These are phyloP conservation scores for Rosa rugosa DNA, from an alignment of 306 rosid species.

Conservation along the genomic window DNA sequence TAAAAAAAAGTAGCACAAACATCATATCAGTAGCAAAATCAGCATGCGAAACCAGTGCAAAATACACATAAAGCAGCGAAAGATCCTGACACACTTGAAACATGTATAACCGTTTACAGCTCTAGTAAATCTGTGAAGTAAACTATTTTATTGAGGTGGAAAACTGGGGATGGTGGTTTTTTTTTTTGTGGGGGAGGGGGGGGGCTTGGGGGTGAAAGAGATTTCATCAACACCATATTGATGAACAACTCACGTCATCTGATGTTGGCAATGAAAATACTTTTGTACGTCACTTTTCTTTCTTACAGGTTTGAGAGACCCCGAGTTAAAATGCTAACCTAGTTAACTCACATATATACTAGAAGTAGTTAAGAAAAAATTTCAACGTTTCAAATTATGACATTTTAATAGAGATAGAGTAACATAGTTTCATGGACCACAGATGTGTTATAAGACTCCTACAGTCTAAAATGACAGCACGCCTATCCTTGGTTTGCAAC, in stretches of 20 bases:
- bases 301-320: neutral
- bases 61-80: neutral
- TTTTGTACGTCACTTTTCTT: neutral
- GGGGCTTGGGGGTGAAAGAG: too few species aligned
- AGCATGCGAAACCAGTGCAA: neutral
- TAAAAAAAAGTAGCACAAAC: neutral
- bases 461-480: neutral
- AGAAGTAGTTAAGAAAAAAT: neutral
- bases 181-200: too few species aligned
- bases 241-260: neutral
- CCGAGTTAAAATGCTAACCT: neutral
- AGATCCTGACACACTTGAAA: neutral
- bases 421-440: neutral
- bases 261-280: neutral
- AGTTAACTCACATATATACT: neutral
- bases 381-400: neutral
- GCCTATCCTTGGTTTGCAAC: too few species aligned
- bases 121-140: neutral
- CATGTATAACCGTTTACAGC: neutral
- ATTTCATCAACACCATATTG: neutral
- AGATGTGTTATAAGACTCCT: neutral
- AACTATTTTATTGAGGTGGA: neutral
- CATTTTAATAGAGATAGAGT: neutral
- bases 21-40: neutral
- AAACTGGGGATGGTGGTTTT: neutral